Evolutionary conservation across 176 grass and related monocot genomes (phyloP).

Genomic region (Triticum turgidum): DNA sequence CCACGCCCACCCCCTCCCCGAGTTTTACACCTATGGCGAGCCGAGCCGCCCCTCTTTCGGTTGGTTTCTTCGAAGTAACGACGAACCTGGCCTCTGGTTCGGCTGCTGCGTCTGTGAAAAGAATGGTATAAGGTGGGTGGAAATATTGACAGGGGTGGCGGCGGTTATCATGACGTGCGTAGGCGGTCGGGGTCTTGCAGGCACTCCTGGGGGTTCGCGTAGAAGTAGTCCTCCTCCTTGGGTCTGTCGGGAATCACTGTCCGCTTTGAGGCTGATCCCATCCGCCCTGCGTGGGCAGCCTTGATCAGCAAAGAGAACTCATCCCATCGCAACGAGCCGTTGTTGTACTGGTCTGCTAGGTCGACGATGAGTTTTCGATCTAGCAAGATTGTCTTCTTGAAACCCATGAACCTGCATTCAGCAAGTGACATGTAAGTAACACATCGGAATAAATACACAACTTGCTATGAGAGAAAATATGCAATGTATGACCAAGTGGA

Average conservation of each 20-base stretch:
- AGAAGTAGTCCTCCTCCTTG: constrained; percentile 98
- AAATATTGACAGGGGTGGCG: constrained; percentile 19
- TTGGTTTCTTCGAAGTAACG: constrained; percentile 9
- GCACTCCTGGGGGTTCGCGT: constrained; percentile 92
- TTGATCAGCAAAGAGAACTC: constrained; percentile 78
- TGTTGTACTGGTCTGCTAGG: constrained; percentile 67
- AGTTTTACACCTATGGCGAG: constrained; percentile 27
- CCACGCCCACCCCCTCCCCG: not conserved
- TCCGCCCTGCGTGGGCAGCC: constrained; percentile 62
- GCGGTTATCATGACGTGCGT: constrained; percentile 38
- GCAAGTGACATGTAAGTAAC: not conserved
- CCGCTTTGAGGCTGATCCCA: constrained; percentile 71
- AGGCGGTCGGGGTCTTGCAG: constrained; percentile 43
- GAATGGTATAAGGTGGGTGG: constrained; percentile 35
- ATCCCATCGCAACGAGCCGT: constrained; percentile 77
- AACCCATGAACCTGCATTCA: constrained; percentile 73
- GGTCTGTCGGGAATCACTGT: constrained; percentile 73
- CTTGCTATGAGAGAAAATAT: not conserved
- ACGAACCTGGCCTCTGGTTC: constrained; percentile 11
- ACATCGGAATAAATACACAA: not conserved
- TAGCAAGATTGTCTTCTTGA: constrained; percentile 79
- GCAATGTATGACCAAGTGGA: not conserved
- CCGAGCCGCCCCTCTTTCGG: not conserved
- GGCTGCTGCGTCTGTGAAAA: constrained; percentile 27
- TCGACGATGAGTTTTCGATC: constrained; percentile 81